Conservation (phyloP, 179 eudicot species). For the Silene noctiflora region DNA sequence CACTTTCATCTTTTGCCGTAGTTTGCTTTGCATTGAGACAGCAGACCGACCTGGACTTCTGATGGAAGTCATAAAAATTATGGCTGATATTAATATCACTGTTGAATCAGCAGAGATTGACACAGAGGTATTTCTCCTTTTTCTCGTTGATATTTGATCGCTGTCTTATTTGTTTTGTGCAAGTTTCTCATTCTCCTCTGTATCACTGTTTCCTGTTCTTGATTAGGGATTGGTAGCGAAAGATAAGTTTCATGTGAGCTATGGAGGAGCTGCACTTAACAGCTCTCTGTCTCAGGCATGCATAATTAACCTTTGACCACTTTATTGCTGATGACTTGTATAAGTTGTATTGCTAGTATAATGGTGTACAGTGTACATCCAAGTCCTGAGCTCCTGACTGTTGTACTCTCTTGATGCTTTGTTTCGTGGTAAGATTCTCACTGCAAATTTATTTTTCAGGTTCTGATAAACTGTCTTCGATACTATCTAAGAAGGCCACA, state of each 20-base stretch:
- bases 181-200: neutral
- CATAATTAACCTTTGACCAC: neutral
- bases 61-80: slow-evolving; percentile 73
- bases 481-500: slow-evolving; percentile 82
- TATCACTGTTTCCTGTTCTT: slow-evolving; percentile 11
- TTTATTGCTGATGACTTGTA: neutral
- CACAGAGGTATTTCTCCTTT: slow-evolving; percentile 59
- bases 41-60: slow-evolving; percentile 92
- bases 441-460: slow-evolving; percentile 42
- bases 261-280: slow-evolving; percentile 83
- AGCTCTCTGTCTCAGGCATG: slow-evolving; percentile 82
- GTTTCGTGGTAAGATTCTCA: neutral
- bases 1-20: slow-evolving; percentile 29
- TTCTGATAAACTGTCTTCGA: slow-evolving; percentile 74
- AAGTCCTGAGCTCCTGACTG: neutral
- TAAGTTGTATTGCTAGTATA: neutral
- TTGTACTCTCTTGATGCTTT: neutral
- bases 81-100: slow-evolving; percentile 70
- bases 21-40: slow-evolving; percentile 88
- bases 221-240: slow-evolving; percentile 91
- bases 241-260: slow-evolving; percentile 94
- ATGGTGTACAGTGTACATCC: neutral
- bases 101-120: slow-evolving; percentile 98
- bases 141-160: neutral
- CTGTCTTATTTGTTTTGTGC: neutral